phyloP scores from a whole-genome alignment of 306 rosid genomes.

The Prunus salicina region DNA sequence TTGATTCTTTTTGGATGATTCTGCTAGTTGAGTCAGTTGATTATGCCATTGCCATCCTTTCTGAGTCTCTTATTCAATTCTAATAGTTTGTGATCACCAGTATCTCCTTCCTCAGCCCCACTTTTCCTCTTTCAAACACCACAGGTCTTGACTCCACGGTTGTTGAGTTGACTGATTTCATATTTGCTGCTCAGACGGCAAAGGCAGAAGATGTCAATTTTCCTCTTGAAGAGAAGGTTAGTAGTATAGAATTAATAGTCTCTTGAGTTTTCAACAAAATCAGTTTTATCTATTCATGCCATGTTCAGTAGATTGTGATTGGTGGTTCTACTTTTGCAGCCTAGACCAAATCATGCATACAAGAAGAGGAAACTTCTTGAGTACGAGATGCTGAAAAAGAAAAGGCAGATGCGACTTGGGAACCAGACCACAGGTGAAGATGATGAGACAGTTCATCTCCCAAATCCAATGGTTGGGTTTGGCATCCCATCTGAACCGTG shows the following conservation, averaged over 20 bases:
- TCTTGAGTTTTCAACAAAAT: conserved; percentile 2
- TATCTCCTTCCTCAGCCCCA: conserved; percentile 18
- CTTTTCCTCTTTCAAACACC: conserved; percentile 23
- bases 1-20: not conserved
- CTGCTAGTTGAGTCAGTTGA: conserved; percentile 6
- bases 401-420: conserved; percentile 39
- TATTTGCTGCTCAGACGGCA: conserved; percentile 72
- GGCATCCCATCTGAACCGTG: conserved; percentile 69
- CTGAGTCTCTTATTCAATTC: not conserved
- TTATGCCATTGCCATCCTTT: not conserved
- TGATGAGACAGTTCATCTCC: conserved; percentile 69
- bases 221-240: conserved; percentile 62
- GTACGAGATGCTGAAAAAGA: conserved; percentile 50
- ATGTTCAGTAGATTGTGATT: conserved; percentile 1
- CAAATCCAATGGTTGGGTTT: conserved; percentile 88
- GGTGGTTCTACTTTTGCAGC: conserved; percentile 49
- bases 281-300: not conserved
- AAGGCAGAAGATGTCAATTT: conserved; percentile 58
- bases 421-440: conserved; percentile 44
- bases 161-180: conserved; percentile 70
- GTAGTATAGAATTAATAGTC: conserved; percentile 7
- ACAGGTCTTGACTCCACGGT: conserved; percentile 62
- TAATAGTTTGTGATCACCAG: not conserved
- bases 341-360: conserved; percentile 25
- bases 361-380: conserved; percentile 59